Percentiles rank a stretch among this genome's conserved stretches.
Conservation (phyloP, 225 moss, liverwort and hornwort genomes). For the Bryum argenteum region DNA sequence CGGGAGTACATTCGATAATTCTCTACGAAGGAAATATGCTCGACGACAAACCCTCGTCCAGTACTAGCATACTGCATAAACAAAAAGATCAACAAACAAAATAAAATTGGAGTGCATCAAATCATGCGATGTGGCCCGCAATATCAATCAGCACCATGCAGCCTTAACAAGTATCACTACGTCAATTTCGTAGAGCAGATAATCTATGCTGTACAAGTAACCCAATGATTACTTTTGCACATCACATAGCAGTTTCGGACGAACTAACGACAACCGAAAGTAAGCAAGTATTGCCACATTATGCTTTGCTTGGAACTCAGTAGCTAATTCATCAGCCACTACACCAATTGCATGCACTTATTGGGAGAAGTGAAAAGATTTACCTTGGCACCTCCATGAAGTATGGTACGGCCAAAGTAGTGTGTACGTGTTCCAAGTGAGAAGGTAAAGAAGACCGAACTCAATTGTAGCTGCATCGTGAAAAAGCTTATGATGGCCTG, state of each 20-base stretch:
- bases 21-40: slow-evolving; percentile 60
- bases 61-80: slow-evolving; percentile 63
- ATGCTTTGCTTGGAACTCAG: neutral
- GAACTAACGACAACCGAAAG: neutral
- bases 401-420: slow-evolving; percentile 72
- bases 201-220: neutral
- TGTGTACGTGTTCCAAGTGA: slow-evolving; percentile 72
- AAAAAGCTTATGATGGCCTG: slow-evolving; percentile 60
- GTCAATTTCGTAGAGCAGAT: neutral
- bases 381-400: slow-evolving; percentile 75
- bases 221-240: neutral
- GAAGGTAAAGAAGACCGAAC: slow-evolving; percentile 72
- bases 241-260: neutral
- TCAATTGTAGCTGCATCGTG: slow-evolving; percentile 69
- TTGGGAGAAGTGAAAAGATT: slow-evolving; percentile 22
- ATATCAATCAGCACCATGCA: slow-evolving; percentile 18
- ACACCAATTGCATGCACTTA: slow-evolving; percentile 9
- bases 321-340: neutral
- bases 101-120: slow-evolving; percentile 7
- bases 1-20: slow-evolving; percentile 69
- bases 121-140: neutral
- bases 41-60: slow-evolving; percentile 68
- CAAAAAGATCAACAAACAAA: slow-evolving; percentile 24
- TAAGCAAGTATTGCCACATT: neutral
- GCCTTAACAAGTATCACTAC: neutral